Evolutionary conservation across 805 yeast genomes (phyloP), one percentile per base, ranked within the genome.

Genomic region (Metschnikowia gelsemii): DNA sequence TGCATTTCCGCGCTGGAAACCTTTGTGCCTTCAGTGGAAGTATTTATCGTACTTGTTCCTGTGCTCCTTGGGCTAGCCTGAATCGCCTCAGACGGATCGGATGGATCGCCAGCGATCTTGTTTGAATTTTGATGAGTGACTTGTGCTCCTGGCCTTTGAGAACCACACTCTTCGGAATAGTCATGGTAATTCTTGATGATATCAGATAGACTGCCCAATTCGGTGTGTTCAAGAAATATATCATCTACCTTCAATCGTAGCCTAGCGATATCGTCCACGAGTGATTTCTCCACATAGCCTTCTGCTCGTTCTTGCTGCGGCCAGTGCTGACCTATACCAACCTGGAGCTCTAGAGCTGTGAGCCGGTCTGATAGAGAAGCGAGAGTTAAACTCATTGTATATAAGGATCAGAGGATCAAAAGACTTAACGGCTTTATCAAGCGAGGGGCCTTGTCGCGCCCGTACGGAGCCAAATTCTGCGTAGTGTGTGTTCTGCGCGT

Each of bases 1-100:
- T 56, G 51, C 33, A 58, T 58, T 12, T 39, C 46, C 4, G 43
- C 42, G 17, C 31, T 42, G 1, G 43, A 24, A 2, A 18, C 37
- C 18, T 32, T 28, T 5, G 12, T 25, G n/a, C 6, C 8, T 21
- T 32, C 27, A 6, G 26, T 12, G 22, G 35, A 11, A 14, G n/a
- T 17, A 12, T 8, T 8, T 24, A 14, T 5, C 13, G 27, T 24
- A 24, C 4, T 5, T 5, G 27, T 14, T 14, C n/a, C 27, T 12
- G 27, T 8, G 11, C 27, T 24, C 11, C 27, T 8, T 24, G 5
- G 5, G n/a, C 27, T 14, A 24, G 11, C 8, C 11, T 24, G 13
- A 8, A 12, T 14, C 11, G 5, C 13, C 11, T 8, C 27, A 24
- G 8, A 24, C n/a, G 27, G 5, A 24, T n/a, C n/a, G n/a, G n/a